These are phyloP conservation scores for Nemania serpens DNA, from an alignment of 2,329 filamentous ascomycete genomes.

Conservation along the genomic window DNA sequence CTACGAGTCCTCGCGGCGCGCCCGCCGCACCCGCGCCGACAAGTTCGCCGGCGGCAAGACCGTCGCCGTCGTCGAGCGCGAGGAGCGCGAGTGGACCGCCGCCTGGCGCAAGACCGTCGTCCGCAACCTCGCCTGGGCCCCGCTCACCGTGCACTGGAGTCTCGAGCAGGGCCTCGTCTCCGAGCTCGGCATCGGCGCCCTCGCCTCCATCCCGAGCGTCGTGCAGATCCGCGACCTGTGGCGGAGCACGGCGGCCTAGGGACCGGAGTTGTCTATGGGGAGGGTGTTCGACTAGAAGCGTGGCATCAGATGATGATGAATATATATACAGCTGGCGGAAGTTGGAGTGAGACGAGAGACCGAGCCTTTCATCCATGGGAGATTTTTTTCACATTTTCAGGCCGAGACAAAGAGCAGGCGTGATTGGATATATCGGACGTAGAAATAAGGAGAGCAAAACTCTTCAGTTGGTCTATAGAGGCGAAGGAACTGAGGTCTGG, in stretches of 20 bases:
- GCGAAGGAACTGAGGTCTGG: background rate
- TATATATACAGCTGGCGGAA: background rate
- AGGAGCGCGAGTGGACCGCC: slow-evolving; percentile 48
- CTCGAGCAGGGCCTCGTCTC: slow-evolving; percentile 67
- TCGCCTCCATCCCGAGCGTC: slow-evolving; percentile 52
- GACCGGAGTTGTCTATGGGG: background rate
- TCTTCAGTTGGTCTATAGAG: background rate
- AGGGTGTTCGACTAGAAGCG: background rate
- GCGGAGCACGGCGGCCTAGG: slow-evolving; percentile 39
- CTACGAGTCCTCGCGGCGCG: slow-evolving; percentile 50
- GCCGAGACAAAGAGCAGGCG: background rate
- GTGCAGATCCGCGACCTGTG: slow-evolving; percentile 42
- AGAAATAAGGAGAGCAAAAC: slow-evolving; percentile 1
- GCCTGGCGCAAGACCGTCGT: slow-evolving; percentile 70
- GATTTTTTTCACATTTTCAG: background rate
- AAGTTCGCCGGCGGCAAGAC: slow-evolving; percentile 51
- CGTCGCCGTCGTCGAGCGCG: slow-evolving; percentile 37
- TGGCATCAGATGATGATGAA: background rate
- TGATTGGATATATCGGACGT: background rate
- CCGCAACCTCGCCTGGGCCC: slow-evolving; percentile 76
- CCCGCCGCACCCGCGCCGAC: slow-evolving; percentile 39
- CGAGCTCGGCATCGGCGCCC: slow-evolving; percentile 61
- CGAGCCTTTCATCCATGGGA: background rate
- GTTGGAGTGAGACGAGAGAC: background rate
- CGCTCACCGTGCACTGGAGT: slow-evolving; percentile 85